These are phyloP conservation scores for Microcyclospora tardicrescens DNA, from an alignment of 2,329 filamentous ascomycete species.

Conservation along the genomic window DNA sequence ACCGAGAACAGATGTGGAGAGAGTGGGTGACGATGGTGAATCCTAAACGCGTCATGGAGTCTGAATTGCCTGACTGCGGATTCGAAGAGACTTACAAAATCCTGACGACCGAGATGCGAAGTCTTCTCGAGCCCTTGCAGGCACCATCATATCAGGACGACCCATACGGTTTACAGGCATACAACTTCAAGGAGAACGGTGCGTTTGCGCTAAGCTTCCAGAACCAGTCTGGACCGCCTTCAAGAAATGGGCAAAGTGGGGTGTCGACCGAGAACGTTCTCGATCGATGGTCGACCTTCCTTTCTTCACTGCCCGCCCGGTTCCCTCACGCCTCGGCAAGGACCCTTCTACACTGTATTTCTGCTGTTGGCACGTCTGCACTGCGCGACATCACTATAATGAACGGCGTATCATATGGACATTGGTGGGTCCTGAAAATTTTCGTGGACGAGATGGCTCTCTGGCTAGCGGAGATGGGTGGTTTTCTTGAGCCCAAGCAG, in stretches of 20 bases:
- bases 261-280: constrained; percentile 49
- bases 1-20: constrained; percentile 87
- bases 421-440: constrained; percentile 91
- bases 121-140: constrained; percentile 55
- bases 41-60: constrained; percentile 43
- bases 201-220: constrained; percentile 30
- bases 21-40: constrained; percentile 64
- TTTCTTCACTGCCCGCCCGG: constrained; percentile 52
- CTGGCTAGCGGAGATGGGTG: constrained; percentile 80
- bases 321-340: constrained; percentile 63
- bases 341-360: constrained; percentile 64
- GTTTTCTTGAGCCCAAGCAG: constrained; percentile 52
- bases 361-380: constrained; percentile 61
- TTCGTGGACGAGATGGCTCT: constrained; percentile 91
- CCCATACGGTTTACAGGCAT: constrained; percentile 26
- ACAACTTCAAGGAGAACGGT: constrained; percentile 29
- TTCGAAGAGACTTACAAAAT: constrained; percentile 45
- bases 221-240: constrained; percentile 14
- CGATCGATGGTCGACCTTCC: constrained; percentile 64
- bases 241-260: constrained; percentile 20
- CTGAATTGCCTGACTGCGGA: constrained; percentile 42
- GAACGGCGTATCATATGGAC: constrained; percentile 69
- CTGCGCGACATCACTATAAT: constrained; percentile 71
- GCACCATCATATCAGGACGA: constrained; percentile 24
- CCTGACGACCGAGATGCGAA: constrained; percentile 48